Conservation (phyloP, 441 rosid genomes). For the Erysimum cheiri region DNA sequence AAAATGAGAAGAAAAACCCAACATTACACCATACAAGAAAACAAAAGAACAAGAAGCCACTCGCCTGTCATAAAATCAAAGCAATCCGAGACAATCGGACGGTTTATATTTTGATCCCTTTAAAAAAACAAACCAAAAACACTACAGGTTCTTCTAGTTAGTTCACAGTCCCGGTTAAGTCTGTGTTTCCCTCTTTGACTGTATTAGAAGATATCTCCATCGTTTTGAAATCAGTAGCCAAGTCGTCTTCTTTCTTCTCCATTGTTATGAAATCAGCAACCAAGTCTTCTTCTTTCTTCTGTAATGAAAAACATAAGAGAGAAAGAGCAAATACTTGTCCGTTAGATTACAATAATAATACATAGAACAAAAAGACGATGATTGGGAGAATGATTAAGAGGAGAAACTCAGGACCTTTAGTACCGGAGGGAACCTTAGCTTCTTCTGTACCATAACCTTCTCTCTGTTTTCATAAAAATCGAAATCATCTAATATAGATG, state of each 20-base stretch:
- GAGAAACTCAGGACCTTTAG: conserved; percentile 30
- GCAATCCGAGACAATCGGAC: conserved; percentile 42
- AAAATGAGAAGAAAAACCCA: background rate
- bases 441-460: conserved; percentile 55
- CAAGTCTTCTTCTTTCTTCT: conserved; percentile 47
- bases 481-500: conserved; percentile 57
- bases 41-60: conserved; percentile 20
- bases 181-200: conserved; percentile 35
- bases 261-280: conserved; percentile 37
- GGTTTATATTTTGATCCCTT: conserved; percentile 32
- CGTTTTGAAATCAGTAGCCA: conserved; percentile 39
- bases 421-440: conserved; percentile 39
- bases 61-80: conserved; percentile 32
- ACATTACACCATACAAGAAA: conserved; percentile 33
- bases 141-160: conserved; percentile 37
- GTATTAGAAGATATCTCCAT: conserved; percentile 35
- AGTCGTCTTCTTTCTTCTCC: conserved; percentile 12
- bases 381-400: background rate
- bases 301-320: conserved; percentile 13
- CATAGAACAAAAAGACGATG: background rate
- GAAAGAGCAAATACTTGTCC: no score
- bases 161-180: conserved; percentile 11
- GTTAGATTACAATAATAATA: conserved; percentile 10
- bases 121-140: conserved; percentile 25
- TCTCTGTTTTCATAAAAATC: conserved; percentile 56